phyloP scores from a whole-genome alignment of 1,284 basidiomycete genomes.

The Cutaneotrichosporon sp. region DNA sequence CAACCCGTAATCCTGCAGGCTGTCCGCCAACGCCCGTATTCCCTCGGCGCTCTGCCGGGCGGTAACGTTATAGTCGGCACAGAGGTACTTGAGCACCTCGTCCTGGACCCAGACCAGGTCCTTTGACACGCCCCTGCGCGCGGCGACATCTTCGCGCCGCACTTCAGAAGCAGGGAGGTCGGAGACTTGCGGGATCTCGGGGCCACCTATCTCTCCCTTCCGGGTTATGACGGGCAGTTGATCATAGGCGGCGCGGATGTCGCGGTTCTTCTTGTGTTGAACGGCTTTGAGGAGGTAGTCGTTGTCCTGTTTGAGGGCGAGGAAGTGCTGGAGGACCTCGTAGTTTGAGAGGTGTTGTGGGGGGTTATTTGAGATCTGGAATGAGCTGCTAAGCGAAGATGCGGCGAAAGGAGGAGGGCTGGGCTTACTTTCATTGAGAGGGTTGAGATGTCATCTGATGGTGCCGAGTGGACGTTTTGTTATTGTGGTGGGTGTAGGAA shows the following conservation, averaged over 20 bases:
- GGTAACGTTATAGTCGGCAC: conserved; percentile 53
- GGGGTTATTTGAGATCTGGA: conserved; percentile 68
- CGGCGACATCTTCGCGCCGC: conserved; percentile 50
- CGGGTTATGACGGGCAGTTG: conserved; percentile 9
- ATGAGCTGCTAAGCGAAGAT: background rate
- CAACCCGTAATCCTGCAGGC: conserved; percentile 63
- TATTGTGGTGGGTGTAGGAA: too few species aligned
- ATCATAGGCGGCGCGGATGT: conserved; percentile 7
- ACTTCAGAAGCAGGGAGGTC: conserved; percentile 38
- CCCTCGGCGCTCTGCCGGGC: conserved; percentile 61
- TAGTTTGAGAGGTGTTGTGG: conserved; percentile 77
- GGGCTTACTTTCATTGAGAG: conserved; percentile 15
- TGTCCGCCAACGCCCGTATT: conserved; percentile 62
- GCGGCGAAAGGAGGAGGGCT: too few species aligned
- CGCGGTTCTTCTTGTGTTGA: conserved; percentile 40
- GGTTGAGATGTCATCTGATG: too few species aligned
- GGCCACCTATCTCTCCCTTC: conserved; percentile 6
- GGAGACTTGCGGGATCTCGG: conserved; percentile 40
- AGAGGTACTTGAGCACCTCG: conserved; percentile 77
- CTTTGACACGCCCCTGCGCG: conserved; percentile 55
- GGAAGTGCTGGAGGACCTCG: conserved; percentile 76
- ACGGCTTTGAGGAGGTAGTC: conserved; percentile 64
- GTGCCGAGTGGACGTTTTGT: too few species aligned
- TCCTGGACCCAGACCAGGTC: conserved; percentile 84
- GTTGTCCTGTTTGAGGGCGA: conserved; percentile 60